Conservation (phyloP, 306 rosid genomes). For the Citrullus amarus region DNA sequence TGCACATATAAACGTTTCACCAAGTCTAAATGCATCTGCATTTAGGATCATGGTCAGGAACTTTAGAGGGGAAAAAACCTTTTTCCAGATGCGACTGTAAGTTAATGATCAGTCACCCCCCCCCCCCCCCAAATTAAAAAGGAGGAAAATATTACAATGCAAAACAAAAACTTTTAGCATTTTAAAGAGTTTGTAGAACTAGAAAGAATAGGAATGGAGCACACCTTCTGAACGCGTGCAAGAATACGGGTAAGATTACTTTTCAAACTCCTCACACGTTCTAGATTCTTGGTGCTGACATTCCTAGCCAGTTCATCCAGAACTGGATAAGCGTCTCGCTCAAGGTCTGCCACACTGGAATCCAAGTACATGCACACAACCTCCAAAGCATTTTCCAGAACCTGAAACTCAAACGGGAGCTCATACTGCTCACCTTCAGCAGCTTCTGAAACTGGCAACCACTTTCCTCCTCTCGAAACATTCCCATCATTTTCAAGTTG, state of each 20-base stretch:
- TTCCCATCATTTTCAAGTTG: conserved; percentile 41
- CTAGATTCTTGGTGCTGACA: conserved; percentile 97
- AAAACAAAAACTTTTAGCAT: not conserved
- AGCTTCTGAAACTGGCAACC: conserved; percentile 47
- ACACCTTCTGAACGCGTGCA: conserved; percentile 92
- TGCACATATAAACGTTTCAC: not conserved
- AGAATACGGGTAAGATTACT: conserved; percentile 89
- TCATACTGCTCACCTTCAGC: conserved; percentile 61
- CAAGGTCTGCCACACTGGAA: conserved; percentile 76
- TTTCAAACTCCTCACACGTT: conserved; percentile 86
- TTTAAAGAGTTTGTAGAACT: not conserved
- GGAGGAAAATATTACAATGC: not conserved
- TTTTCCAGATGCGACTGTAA: too few relatives aligned
- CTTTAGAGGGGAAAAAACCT: too few relatives aligned
- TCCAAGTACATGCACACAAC: conserved; percentile 74
- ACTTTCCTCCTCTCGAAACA: conserved; percentile 35
- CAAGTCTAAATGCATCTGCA: not conserved
- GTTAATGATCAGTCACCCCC: not conserved
- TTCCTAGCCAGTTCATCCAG: conserved; percentile 89
- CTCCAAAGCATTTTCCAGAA: conserved; percentile 89
- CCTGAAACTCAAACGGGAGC: conserved; percentile 95
- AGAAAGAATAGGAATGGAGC: conserved; percentile 2
- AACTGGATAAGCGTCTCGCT: conserved; percentile 83
- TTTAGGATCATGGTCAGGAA: not conserved
- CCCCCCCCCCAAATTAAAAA: not conserved